These are phyloP conservation scores for Spergularia azorica DNA, from an alignment of 179 eudicot species.

Conservation along the genomic window DNA sequence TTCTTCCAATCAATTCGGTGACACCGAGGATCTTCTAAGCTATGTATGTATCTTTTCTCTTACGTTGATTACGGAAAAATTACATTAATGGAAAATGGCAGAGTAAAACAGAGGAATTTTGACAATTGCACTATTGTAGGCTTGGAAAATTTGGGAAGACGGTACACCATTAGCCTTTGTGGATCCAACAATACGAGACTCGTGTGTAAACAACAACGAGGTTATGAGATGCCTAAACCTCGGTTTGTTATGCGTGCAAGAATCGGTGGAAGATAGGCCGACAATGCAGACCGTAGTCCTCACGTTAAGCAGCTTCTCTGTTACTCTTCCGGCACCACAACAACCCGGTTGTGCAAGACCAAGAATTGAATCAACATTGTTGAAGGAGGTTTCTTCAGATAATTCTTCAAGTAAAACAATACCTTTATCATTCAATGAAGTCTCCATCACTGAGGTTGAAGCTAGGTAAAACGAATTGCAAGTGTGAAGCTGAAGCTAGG, in stretches of 20 bases:
- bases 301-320: constrained; percentile 23
- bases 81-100: background rate
- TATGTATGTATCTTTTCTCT: constrained; percentile 10
- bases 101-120: too few relatives aligned
- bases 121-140: constrained; percentile 10
- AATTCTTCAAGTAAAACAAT: constrained; percentile 14
- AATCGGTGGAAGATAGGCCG: constrained; percentile 12
- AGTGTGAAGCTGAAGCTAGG: too few relatives aligned
- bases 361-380: background rate
- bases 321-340: constrained; percentile 28
- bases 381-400: background rate
- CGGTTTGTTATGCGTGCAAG: constrained; percentile 26
- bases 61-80: background rate
- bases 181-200: constrained; percentile 21
- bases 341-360: constrained; percentile 6
- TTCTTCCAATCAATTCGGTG: background rate
- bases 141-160: constrained; percentile 20
- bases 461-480: background rate
- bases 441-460: constrained; percentile 15
- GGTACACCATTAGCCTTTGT: constrained; percentile 12
- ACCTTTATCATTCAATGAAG: constrained; percentile 28
- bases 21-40: constrained; percentile 15
- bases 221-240: constrained; percentile 25
- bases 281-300: constrained; percentile 23
- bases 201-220: constrained; percentile 7